These are phyloP conservation scores for Trichothecium sympodiale DNA, from an alignment of 2,329 filamentous ascomycete species.

Conservation along the genomic window DNA sequence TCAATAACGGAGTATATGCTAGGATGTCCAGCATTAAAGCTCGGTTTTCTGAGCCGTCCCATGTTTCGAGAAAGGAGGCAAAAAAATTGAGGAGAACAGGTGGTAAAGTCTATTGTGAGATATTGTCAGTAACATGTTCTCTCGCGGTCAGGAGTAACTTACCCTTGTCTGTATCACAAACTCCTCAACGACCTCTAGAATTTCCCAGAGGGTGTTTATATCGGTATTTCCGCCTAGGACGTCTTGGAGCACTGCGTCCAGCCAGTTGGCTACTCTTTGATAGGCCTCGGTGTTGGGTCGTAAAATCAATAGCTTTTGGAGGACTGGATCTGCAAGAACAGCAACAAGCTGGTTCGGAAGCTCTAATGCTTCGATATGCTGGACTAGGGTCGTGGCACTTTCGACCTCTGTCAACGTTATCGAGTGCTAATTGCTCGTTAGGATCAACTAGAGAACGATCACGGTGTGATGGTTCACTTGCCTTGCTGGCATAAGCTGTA, in stretches of 20 bases:
- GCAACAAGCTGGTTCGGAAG: slow-evolving; percentile 74
- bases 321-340: slow-evolving; percentile 61
- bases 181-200: slow-evolving; percentile 42
- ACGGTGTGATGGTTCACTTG: slow-evolving; percentile 16
- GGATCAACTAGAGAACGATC: background rate
- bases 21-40: slow-evolving; percentile 47
- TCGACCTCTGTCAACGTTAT: slow-evolving; percentile 70
- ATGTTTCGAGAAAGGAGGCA: slow-evolving; percentile 40
- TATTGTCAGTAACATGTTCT: background rate
- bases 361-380: slow-evolving; percentile 66
- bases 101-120: slow-evolving; percentile 29
- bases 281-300: slow-evolving; percentile 41
- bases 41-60: slow-evolving; percentile 49
- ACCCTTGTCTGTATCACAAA: slow-evolving; percentile 49
- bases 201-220: slow-evolving; percentile 36
- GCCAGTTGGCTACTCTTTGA: slow-evolving; percentile 47
- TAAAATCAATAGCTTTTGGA: slow-evolving; percentile 67
- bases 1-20: slow-evolving; percentile 38
- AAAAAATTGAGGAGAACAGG: slow-evolving; percentile 39
- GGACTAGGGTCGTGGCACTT: slow-evolving; percentile 56
- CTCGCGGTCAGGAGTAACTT: slow-evolving; percentile 7
- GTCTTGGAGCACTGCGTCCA: slow-evolving; percentile 44
- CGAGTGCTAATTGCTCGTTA: slow-evolving; percentile 17
- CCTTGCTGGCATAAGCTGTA: slow-evolving; percentile 62
- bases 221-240: slow-evolving; percentile 40